Evolutionary conservation across 148 eudicot genomes (phyloP).

Genomic region (Salicornia ramosissima): DNA sequence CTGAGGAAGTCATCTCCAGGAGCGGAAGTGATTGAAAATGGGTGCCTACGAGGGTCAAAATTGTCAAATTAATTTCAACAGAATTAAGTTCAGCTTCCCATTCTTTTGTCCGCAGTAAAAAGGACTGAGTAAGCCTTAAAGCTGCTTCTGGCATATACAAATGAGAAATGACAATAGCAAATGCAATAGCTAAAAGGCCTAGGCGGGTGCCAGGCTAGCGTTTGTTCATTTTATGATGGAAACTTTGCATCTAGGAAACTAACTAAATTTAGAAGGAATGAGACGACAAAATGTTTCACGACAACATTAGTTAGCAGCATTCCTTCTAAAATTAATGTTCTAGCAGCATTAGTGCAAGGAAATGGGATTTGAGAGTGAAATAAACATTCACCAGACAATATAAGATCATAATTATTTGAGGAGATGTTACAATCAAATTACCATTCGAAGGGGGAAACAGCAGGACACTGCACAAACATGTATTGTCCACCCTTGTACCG

Average conservation of each 20-base stretch:
- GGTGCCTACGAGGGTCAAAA: conserved; percentile 61
- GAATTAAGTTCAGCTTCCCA: background rate
- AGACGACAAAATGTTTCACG: background rate
- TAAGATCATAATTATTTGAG: background rate
- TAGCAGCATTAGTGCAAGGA: background rate
- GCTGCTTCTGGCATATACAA: background rate
- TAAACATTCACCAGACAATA: conserved; percentile 3
- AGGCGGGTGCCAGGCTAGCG: background rate
- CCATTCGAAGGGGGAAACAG: conserved; percentile 95
- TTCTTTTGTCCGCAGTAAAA: too few species aligned
- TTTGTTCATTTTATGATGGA: background rate
- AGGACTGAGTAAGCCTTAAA: too few species aligned
- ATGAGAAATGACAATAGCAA: background rate
- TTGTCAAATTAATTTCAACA: background rate
- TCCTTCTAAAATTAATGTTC: background rate
- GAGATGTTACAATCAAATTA: conserved; percentile 27
- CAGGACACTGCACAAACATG: conserved; percentile 96
- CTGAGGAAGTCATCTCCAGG: conserved; percentile 88
- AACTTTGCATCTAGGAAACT: background rate
- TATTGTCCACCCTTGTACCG: conserved; percentile 95
- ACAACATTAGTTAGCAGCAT: background rate
- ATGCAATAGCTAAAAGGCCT: background rate
- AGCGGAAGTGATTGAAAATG: conserved; percentile 98
- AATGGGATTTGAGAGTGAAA: background rate
- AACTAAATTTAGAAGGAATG: background rate